Evolutionary conservation across 2,329 filamentous ascomycete species (phyloP).

Genomic region (Penicillium occitanis): DNA sequence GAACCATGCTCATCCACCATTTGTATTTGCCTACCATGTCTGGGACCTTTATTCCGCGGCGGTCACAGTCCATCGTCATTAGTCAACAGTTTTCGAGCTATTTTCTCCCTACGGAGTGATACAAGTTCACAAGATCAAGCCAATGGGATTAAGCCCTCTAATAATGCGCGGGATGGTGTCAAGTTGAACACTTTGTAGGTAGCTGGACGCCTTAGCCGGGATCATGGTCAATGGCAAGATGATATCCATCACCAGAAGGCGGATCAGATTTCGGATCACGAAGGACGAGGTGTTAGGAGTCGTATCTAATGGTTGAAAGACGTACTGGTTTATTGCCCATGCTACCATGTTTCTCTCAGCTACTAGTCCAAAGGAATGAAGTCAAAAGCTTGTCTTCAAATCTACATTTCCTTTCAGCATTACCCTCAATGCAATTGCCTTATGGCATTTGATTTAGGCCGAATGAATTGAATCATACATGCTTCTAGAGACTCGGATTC

Average conservation of each 20-base stretch:
- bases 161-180: not conserved
- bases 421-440: no score
- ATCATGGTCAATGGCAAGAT: not conserved
- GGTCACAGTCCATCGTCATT: constrained; percentile 5
- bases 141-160: not conserved
- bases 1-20: constrained; percentile 14
- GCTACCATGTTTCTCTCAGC: not conserved
- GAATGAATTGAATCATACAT: no score
- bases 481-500: not conserved
- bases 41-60: constrained; percentile 9
- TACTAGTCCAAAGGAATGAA: not conserved
- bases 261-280: not conserved
- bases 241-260: not conserved
- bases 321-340: not conserved
- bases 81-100: constrained; percentile 4
- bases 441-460: no score
- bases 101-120: not conserved
- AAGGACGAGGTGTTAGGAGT: not conserved
- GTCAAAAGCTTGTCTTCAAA: not conserved
- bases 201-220: not conserved
- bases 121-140: not conserved
- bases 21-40: constrained; percentile 11
- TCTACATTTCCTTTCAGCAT: no score
- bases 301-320: not conserved
- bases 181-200: not conserved